phyloP scores from a whole-genome alignment of 2,329 filamentous ascomycete genomes.

The Alternaria conjuncta region DNA sequence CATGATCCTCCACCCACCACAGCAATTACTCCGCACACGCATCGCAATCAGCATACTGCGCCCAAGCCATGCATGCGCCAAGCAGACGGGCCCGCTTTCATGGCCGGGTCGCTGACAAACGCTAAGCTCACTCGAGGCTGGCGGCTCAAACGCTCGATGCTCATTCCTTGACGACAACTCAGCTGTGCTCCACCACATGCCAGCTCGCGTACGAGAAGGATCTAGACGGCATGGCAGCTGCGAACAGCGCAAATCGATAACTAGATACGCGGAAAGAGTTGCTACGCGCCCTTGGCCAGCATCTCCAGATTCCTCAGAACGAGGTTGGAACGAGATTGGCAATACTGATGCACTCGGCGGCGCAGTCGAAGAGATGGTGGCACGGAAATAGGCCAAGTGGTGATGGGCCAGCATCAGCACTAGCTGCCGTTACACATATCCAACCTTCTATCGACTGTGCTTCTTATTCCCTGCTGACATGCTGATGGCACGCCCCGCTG shows the following conservation, averaged over 20 bases:
- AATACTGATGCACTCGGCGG: background rate
- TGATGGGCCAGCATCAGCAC: background rate
- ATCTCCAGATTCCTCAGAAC: background rate
- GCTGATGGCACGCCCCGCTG: slow-evolving; percentile 2
- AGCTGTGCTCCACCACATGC: slow-evolving; percentile 5
- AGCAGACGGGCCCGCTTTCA: background rate
- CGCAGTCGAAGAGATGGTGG: background rate
- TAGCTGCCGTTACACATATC: background rate
- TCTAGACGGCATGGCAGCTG: slow-evolving; percentile 1
- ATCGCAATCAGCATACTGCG: slow-evolving; percentile 4
- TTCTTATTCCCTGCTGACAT: slow-evolving; percentile 3
- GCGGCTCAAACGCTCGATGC: slow-evolving; percentile 1
- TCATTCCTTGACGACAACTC: slow-evolving; percentile 11
- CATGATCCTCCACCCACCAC: background rate
- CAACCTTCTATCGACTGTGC: background rate
- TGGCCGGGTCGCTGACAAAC: background rate
- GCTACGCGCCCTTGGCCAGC: background rate
- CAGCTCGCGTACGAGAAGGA: background rate
- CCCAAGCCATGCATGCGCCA: slow-evolving; percentile 6
- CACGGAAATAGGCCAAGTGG: slow-evolving; percentile 2
- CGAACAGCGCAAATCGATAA: background rate
- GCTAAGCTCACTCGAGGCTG: slow-evolving; percentile 4
- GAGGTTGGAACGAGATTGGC: background rate
- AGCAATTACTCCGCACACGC: background rate
- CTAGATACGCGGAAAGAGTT: background rate